These are phyloP conservation scores for Lachnellula arida DNA, from an alignment of 2,329 filamentous ascomycete species.

Conservation along the genomic window DNA sequence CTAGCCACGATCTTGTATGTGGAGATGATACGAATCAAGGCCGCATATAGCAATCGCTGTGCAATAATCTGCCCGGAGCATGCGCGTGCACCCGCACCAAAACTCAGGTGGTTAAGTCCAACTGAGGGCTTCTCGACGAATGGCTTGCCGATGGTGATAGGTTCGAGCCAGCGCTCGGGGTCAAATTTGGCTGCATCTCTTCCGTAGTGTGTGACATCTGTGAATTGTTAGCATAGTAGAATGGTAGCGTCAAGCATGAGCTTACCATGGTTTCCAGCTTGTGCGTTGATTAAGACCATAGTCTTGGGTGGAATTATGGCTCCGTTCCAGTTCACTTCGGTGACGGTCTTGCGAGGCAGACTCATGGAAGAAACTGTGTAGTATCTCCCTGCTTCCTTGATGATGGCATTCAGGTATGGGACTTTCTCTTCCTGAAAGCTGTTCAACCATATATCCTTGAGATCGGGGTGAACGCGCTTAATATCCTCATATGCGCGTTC, in stretches of 20 bases:
- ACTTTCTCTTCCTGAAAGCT: conserved; percentile 43
- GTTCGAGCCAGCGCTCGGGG: conserved; percentile 61
- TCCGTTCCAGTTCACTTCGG: conserved; percentile 47
- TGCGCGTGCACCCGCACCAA: conserved; percentile 47
- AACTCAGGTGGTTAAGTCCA: conserved; percentile 42
- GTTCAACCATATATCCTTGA: conserved; percentile 42
- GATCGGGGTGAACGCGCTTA: conserved; percentile 41
- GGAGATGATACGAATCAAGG: conserved; percentile 44
- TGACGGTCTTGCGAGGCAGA: conserved; percentile 46
- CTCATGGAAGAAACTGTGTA: conserved; percentile 51
- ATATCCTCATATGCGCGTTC: conserved; percentile 55
- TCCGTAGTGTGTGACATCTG: conserved; percentile 47
- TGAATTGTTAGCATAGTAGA: neutral
- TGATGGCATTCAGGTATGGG: conserved; percentile 44
- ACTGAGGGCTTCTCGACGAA: conserved; percentile 30
- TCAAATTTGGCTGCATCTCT: conserved; percentile 41
- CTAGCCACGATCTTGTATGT: conserved; percentile 46
- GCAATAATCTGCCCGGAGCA: conserved; percentile 50
- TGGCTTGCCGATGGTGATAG: conserved; percentile 32
- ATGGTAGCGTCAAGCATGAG: conserved; percentile 35
- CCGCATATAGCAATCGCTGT: conserved; percentile 44
- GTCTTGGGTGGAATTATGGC: conserved; percentile 47
- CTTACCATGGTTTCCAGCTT: conserved; percentile 54
- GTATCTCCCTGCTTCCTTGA: conserved; percentile 49
- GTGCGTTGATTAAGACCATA: conserved; percentile 51